Percentiles rank a stretch among this genome's conserved stretches.
These are phyloP conservation scores for Lactuca saligna DNA, from an alignment of 129 eudicot species.

Conservation along the genomic window DNA sequence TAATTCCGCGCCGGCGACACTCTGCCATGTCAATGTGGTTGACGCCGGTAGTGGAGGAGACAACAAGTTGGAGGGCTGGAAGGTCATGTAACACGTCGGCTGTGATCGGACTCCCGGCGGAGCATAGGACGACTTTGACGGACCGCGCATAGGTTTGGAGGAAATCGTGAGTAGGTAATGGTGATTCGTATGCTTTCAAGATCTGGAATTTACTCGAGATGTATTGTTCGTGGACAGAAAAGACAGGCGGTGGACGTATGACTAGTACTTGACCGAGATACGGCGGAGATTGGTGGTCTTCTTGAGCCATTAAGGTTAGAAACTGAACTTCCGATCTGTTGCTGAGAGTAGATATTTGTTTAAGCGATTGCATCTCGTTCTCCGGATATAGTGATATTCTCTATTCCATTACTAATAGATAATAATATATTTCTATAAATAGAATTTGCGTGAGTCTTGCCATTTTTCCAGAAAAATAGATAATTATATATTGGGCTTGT, in stretches of 20 bases:
- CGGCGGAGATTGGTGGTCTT: constrained; percentile 15
- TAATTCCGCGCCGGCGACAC: constrained; percentile 16
- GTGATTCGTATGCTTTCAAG: constrained; percentile 32
- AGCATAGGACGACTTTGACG: constrained; percentile 24
- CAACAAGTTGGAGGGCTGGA: constrained; percentile 24
- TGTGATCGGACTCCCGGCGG: constrained; percentile 15
- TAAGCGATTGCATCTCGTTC: background rate
- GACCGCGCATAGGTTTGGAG: constrained; percentile 9
- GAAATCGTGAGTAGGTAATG: constrained; percentile 32
- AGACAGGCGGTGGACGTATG: constrained; percentile 23
- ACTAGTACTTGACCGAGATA: constrained; percentile 21
- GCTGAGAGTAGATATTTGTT: background rate
- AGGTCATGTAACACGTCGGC: constrained; percentile 14
- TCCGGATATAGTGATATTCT: background rate
- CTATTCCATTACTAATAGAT: background rate
- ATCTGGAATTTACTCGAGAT: constrained; percentile 16
- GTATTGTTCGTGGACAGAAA: constrained; percentile 23
- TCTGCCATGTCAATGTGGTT: constrained; percentile 30
- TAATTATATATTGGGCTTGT: too few relatives aligned
- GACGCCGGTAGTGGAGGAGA: constrained; percentile 17
- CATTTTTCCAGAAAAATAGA: too few relatives aligned
- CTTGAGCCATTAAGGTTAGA: background rate
- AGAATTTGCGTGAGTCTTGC: too few relatives aligned
- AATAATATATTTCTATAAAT: too few relatives aligned
- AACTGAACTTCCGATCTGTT: background rate